phyloP scores from a whole-genome alignment of 768 basidiomycete genomes.

The Amanita rimosa region DNA sequence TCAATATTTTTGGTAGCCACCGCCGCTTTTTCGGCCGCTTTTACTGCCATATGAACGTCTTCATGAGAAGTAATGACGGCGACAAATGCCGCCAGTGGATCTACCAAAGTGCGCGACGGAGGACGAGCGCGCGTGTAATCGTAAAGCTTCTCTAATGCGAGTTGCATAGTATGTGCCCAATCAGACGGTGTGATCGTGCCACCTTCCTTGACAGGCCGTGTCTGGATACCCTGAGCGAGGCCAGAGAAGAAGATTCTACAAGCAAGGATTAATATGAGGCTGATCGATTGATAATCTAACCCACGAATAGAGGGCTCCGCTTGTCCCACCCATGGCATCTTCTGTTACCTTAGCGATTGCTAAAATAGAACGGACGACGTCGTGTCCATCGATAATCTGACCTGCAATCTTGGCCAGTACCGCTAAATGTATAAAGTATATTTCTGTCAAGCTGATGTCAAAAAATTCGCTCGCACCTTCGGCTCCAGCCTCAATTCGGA shows the following conservation, averaged over 20 bases:
- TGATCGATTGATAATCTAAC: conserved; percentile 17
- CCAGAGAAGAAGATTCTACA: conserved; percentile 84
- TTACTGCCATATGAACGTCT: conserved; percentile 41
- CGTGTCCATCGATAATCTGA: conserved; percentile 45
- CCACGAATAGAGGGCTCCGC: conserved; percentile 84
- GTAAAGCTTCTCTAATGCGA: conserved; percentile 53
- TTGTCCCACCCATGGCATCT: conserved; percentile 85
- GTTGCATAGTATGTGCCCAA: conserved; percentile 51
- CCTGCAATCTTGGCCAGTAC: conserved; percentile 47
- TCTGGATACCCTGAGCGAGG: conserved; percentile 62
- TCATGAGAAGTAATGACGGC: conserved; percentile 19
- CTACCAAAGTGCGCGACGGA: conserved; percentile 87
- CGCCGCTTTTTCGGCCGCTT: conserved; percentile 53
- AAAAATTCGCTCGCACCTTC: conserved; percentile 29
- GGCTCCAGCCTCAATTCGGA: conserved; percentile 44
- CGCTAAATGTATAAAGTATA: conserved; percentile 21
- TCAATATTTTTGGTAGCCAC: conserved; percentile 64
- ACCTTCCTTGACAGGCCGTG: conserved; percentile 16
- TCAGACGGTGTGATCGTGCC: conserved; percentile 32
- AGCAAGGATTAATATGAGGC: neutral
- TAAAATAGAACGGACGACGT: conserved; percentile 56
- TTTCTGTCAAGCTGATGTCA: neutral
- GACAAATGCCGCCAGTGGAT: conserved; percentile 78
- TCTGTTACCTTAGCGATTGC: conserved; percentile 67
- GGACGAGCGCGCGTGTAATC: conserved; percentile 83